Evolutionary conservation across 352 stramenopile species (phyloP).

Genomic region (Phytophthora macrochlamydospora): DNA sequence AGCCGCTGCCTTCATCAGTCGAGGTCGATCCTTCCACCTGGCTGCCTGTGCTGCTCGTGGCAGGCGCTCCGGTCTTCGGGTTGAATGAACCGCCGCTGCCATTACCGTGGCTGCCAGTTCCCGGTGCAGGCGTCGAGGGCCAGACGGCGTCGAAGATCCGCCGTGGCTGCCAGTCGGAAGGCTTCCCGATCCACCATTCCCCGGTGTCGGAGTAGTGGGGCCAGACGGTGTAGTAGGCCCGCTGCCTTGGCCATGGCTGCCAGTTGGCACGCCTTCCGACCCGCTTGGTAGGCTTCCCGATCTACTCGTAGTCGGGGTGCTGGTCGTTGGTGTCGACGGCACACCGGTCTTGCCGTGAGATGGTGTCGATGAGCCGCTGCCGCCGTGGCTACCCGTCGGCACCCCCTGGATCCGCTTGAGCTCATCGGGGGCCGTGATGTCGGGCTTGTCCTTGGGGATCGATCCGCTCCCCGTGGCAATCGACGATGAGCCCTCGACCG

Average conservation of each 20-base stretch:
- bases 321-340: too few relatives aligned
- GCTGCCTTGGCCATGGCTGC: too few relatives aligned
- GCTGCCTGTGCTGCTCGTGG: constrained; percentile 13
- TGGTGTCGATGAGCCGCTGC: constrained; percentile 7
- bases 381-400: constrained; percentile 8
- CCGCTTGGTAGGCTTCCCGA: neutral
- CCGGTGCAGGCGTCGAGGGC: too few relatives aligned
- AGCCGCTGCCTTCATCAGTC: constrained; percentile 13
- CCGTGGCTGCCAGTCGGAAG: too few relatives aligned
- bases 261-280: too few relatives aligned
- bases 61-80: too few relatives aligned
- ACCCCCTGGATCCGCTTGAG: constrained; percentile 1
- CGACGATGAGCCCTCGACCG: constrained; percentile 12
- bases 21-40: constrained; percentile 11
- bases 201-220: too few relatives aligned
- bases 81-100: too few relatives aligned
- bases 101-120: too few relatives aligned
- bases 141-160: too few relatives aligned
- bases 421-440: constrained; percentile 9
- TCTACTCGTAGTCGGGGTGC: neutral
- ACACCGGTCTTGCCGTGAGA: neutral
- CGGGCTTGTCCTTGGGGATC: constrained; percentile 5
- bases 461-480: constrained; percentile 14
- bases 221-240: too few relatives aligned
- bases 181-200: too few relatives aligned